Conservation (phyloP, 176 grass and related monocot species). For the Secale cereale region DNA sequence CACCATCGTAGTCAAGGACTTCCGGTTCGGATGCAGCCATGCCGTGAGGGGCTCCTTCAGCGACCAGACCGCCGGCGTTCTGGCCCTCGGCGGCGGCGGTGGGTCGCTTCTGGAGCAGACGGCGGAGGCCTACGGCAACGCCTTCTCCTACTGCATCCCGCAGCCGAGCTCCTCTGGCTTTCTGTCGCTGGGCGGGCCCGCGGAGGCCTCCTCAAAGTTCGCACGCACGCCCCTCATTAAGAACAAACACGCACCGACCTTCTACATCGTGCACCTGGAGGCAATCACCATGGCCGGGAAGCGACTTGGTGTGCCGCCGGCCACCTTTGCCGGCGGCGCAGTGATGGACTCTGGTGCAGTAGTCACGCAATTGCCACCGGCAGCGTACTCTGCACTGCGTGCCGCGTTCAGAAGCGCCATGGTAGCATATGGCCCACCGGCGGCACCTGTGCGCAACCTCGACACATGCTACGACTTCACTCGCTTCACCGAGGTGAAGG, state of each 20-base stretch:
- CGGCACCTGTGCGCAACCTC: slow-evolving; percentile 3
- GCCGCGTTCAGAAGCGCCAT: slow-evolving; percentile 47
- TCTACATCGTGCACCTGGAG: slow-evolving; percentile 49
- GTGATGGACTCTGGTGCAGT: slow-evolving; percentile 77
- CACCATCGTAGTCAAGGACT: not conserved
- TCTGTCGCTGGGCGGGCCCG: not conserved
- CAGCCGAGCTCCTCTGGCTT: not conserved
- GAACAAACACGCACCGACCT: slow-evolving; percentile 27
- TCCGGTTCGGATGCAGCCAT: not conserved
- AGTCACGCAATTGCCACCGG: slow-evolving; percentile 49
- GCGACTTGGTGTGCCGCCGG: slow-evolving; percentile 3
- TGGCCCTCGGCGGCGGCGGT: not conserved
- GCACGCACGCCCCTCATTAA: not conserved
- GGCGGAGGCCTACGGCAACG: not conserved
- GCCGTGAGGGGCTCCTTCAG: not conserved
- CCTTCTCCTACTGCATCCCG: slow-evolving; percentile 11
- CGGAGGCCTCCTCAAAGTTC: not conserved
- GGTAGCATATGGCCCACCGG: not conserved
- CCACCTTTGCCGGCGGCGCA: slow-evolving; percentile 38
- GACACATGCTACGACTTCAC: not conserved
- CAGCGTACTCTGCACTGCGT: slow-evolving; percentile 60
- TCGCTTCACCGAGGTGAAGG: not conserved
- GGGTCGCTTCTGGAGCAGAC: not conserved
- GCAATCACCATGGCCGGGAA: slow-evolving; percentile 55
- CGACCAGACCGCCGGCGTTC: not conserved